A percentile compares a stretch with the other conserved stretches of the same genome.
Conservation (phyloP, 306 rosid genomes). For the Corylus americana region DNA sequence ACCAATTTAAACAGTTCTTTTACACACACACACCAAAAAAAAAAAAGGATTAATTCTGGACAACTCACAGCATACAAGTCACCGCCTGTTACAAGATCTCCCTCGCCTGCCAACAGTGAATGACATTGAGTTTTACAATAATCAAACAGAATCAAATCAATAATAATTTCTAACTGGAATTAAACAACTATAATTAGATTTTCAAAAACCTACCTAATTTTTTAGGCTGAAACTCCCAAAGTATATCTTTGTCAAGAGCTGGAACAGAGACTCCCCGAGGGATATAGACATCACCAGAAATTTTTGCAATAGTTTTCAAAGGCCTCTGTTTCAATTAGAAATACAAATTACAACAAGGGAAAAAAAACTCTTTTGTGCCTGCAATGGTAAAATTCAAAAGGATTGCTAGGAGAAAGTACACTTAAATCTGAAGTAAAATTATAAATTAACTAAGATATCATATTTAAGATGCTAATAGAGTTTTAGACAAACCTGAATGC, state of each 20-base stretch:
- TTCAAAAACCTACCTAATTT: slow-evolving; percentile 59
- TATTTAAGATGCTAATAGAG: slow-evolving; percentile 13
- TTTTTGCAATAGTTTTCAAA: slow-evolving; percentile 92
- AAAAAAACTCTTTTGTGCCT: background rate
- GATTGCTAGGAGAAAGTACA: background rate
- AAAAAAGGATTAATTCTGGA: slow-evolving; percentile 20
- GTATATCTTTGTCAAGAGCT: slow-evolving; percentile 91
- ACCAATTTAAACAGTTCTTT: background rate
- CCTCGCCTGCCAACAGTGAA: slow-evolving; percentile 70
- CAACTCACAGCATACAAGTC: slow-evolving; percentile 93
- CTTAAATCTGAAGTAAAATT: background rate
- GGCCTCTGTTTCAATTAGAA: slow-evolving; percentile 65
- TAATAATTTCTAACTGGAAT: background rate
- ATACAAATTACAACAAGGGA: background rate
- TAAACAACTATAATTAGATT: background rate
- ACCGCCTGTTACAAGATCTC: slow-evolving; percentile 89
- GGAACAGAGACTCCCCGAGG: slow-evolving; percentile 99
- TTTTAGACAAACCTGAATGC: slow-evolving; percentile 80
- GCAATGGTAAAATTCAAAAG: background rate
- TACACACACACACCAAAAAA: background rate
- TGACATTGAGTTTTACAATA: slow-evolving; percentile 24
- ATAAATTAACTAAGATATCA: background rate
- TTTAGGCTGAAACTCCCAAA: slow-evolving; percentile 95
- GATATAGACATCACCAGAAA: slow-evolving; percentile 95
- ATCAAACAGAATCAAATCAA: background rate